phyloP scores from a whole-genome alignment of 805 yeast species.

The Candida nanaspora region DNA sequence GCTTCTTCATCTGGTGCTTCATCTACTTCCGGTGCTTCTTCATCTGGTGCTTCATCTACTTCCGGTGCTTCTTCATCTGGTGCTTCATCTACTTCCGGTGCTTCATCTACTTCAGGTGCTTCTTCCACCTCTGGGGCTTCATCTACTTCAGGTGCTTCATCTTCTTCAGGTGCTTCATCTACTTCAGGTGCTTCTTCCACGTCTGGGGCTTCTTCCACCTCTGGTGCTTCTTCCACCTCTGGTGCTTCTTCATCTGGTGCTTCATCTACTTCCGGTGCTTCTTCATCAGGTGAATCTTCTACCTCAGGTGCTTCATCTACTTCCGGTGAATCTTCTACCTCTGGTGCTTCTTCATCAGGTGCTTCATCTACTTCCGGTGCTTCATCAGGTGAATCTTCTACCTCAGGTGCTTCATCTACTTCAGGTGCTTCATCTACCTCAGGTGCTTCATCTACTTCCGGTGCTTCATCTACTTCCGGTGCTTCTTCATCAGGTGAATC shows the following conservation, averaged over 20 bases:
- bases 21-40: background rate
- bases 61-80: background rate
- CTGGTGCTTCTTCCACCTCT: background rate
- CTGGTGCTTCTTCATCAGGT: background rate
- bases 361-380: background rate
- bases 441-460: background rate
- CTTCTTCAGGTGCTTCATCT: background rate
- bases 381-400: background rate
- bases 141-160: background rate
- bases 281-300: background rate
- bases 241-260: background rate
- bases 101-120: background rate
- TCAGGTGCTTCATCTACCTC: background rate
- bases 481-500: background rate
- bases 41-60: background rate
- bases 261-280: background rate
- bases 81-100: background rate
- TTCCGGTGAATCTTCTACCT: background rate
- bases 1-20: background rate
- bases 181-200: background rate
- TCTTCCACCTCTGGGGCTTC: background rate
- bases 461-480: background rate
- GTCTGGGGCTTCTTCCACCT: background rate
- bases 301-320: background rate
- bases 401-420: background rate